These are phyloP conservation scores for Leccinum obscurum DNA, from an alignment of 768 basidiomycete species.

Conservation along the genomic window DNA sequence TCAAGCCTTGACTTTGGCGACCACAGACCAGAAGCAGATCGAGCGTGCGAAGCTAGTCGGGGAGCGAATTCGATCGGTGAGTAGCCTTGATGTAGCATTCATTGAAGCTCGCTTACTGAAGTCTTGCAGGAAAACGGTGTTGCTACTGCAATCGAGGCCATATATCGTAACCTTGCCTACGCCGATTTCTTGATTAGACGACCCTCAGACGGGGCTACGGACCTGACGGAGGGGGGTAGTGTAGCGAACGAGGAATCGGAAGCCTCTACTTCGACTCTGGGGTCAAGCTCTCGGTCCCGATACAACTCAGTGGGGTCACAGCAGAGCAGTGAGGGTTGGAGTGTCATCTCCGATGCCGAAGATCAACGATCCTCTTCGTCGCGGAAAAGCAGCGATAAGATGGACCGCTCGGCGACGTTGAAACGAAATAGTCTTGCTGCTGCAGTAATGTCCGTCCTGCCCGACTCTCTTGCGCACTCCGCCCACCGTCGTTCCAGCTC, in stretches of 20 bases:
- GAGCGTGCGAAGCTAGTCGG: slow-evolving; percentile 82
- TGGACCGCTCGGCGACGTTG: slow-evolving; percentile 37
- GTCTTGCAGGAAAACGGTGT: slow-evolving; percentile 89
- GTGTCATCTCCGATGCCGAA: slow-evolving; percentile 79
- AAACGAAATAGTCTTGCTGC: slow-evolving; percentile 67
- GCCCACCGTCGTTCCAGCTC: slow-evolving; percentile 43
- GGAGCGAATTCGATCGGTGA: slow-evolving; percentile 81
- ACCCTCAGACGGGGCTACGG: slow-evolving; percentile 27
- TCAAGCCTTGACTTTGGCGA: slow-evolving; percentile 78
- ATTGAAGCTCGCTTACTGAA: slow-evolving; percentile 3
- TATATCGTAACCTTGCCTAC: slow-evolving; percentile 96
- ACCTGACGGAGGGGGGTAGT: slow-evolving; percentile 16
- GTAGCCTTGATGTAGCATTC: slow-evolving; percentile 14
- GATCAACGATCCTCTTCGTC: slow-evolving; percentile 60
- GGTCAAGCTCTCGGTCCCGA: slow-evolving; percentile 42
- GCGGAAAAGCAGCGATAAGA: slow-evolving; percentile 40
- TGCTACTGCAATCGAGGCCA: slow-evolving; percentile 86
- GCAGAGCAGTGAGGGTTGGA: slow-evolving; percentile 80
- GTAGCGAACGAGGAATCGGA: slow-evolving; percentile 35
- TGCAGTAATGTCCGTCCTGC: slow-evolving; percentile 61
- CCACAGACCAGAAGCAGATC: slow-evolving; percentile 87
- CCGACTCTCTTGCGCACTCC: slow-evolving; percentile 48
- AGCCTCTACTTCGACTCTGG: slow-evolving; percentile 27
- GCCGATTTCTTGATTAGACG: slow-evolving; percentile 84
- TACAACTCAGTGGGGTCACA: slow-evolving; percentile 59